Evolutionary conservation across 2,329 filamentous ascomycete genomes (phyloP), one percentile per base, ranked within the genome.

Genomic region (Nemania serpens): DNA sequence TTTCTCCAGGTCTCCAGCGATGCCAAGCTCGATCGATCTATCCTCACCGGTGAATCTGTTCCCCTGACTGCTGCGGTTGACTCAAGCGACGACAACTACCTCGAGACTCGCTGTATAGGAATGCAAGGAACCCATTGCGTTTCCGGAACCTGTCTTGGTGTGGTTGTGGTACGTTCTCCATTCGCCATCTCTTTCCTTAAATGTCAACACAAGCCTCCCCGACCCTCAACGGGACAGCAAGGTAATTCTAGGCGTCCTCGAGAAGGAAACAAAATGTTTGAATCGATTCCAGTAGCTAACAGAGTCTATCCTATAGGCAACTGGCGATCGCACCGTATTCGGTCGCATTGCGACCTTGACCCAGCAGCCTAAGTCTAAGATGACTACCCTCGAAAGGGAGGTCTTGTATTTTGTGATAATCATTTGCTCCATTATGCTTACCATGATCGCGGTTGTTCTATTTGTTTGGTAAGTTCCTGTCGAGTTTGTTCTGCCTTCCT

Each of bases 81-180:
- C n/a, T 84, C 81, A 0, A 88, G 86, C 0, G 88, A 92, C 68
- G 78, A 82, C 41, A 92, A 92, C 73, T 91, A 91, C 69, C 84
- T 93, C 33, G 90, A 93, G 71, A 93, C 89, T 3, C 84, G 85
- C 54, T 89, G 87, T 68, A 91, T 93, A 55, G 90, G 89, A 20
- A 80, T 93, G 10, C 89, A 92, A 71, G 90, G 91, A n/a, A 92
- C 90, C 0, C 89, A 93, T 69, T 92, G 89, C 66, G 85, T 90
- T 3, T 87, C 86, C 6, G 90, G 90, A 2, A 86, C 79, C 20
- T 87, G 84, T 53, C 78, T 82, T 13, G 90, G 88, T 17, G 75
- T 93, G 10, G 88, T 91, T 1, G 86, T 93, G 11, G 64, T 66
- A 65, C 39, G 64, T 65, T 15, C 34, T n/a, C 41, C 4, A 43